These are phyloP conservation scores for Lasiodiplodia citricola DNA, from an alignment of 2,329 filamentous ascomycete genomes.

Conservation along the genomic window DNA sequence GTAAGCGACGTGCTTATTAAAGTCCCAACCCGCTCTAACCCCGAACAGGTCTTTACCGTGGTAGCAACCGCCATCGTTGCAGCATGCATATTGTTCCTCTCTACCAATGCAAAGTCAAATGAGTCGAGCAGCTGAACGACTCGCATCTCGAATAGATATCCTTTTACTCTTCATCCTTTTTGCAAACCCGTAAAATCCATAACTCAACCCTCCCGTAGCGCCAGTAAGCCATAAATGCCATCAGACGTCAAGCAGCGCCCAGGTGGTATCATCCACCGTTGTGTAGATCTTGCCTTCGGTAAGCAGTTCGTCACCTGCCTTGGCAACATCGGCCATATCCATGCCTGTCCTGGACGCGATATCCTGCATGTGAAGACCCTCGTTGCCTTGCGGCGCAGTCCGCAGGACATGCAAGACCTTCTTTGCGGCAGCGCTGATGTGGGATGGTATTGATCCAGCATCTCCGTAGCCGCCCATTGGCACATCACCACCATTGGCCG, in stretches of 20 bases:
- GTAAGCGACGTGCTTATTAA: conserved; percentile 52
- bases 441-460: conserved; percentile 8
- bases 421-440: conserved; percentile 60
- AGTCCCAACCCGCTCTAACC: background rate
- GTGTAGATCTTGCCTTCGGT: conserved; percentile 79
- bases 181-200: conserved; percentile 2
- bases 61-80: conserved; percentile 48
- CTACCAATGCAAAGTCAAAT: conserved; percentile 39
- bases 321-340: conserved; percentile 71
- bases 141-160: background rate
- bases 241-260: conserved; percentile 77
- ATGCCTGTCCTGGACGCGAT: conserved; percentile 72
- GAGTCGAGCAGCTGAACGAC: background rate
- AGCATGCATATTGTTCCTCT: conserved; percentile 48
- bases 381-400: conserved; percentile 71
- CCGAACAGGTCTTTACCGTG: conserved; percentile 41
- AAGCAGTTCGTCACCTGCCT: conserved; percentile 81
- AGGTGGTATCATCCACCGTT: conserved; percentile 91
- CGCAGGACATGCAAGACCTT: conserved; percentile 75
- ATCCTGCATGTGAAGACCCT: conserved; percentile 81
- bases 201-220: conserved; percentile 1
- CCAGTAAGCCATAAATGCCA: background rate
- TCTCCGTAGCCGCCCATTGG: conserved; percentile 19
- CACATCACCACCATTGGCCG: conserved; percentile 26
- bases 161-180: background rate